These are phyloP conservation scores for Zostera marina DNA, from an alignment of 116 monocot genomes.

Conservation along the genomic window DNA sequence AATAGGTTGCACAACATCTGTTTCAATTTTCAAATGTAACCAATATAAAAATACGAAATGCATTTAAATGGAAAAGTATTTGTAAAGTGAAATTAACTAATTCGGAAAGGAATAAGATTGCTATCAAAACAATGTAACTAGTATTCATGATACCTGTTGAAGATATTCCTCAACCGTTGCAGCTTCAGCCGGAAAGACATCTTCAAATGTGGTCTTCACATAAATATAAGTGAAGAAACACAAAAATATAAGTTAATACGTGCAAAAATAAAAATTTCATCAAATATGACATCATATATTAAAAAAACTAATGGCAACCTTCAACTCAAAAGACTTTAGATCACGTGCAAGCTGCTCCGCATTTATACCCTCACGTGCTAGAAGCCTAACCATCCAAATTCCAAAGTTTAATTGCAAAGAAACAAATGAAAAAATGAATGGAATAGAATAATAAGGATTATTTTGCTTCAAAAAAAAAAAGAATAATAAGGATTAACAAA, in stretches of 20 bases:
- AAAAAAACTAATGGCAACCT: conserved; percentile 24
- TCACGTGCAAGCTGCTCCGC: conserved; percentile 90
- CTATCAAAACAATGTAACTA: too few species aligned
- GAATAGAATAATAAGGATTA: background rate
- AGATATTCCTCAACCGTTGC: conserved; percentile 90
- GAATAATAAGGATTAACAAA: background rate
- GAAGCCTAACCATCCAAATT: conserved; percentile 23
- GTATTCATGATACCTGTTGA: conserved; percentile 46
- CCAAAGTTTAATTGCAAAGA: background rate
- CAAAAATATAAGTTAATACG: too few species aligned
- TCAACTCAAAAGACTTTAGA: conserved; percentile 82
- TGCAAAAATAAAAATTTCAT: background rate
- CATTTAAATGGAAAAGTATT: too few species aligned
- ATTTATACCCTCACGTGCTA: conserved; percentile 90
- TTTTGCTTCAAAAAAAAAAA: background rate
- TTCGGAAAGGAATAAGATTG: too few species aligned
- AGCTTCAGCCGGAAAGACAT: conserved; percentile 90
- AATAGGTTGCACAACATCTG: too few species aligned
- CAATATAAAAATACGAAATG: too few species aligned
- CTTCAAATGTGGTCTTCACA: conserved; percentile 77
- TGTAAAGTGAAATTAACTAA: too few species aligned
- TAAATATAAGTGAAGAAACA: conserved; percentile 5
- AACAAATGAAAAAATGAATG: background rate
- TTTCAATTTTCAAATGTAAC: too few species aligned
- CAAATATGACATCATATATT: background rate